These are phyloP conservation scores for Cunninghamia lanceolata DNA, from an alignment of 75 land plant species.

Conservation along the genomic window DNA sequence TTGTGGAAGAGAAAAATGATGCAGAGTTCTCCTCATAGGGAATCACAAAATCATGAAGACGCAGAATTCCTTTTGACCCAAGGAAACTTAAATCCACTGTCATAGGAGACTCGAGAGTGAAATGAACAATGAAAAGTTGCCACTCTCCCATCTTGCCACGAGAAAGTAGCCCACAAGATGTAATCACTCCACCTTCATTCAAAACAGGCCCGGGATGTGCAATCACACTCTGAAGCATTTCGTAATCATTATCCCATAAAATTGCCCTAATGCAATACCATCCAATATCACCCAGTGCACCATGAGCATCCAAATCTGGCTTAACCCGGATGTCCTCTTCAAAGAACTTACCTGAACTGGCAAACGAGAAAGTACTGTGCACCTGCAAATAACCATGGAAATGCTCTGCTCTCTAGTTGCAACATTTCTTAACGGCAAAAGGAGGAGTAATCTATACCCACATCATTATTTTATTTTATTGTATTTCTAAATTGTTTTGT, in stretches of 20 bases:
- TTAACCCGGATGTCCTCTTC: conserved; percentile 67
- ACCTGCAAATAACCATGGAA: conserved; percentile 28
- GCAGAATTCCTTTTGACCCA: conserved; percentile 42
- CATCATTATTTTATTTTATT: too few relatives aligned
- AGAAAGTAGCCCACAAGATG: conserved; percentile 50
- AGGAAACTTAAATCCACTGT: conserved; percentile 47
- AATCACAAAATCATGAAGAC: conserved; percentile 57
- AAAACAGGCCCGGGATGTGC: conserved; percentile 43
- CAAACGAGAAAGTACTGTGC: conserved; percentile 29
- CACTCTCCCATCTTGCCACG: conserved; percentile 58
- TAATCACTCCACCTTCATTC: conserved; percentile 62
- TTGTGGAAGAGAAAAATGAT: conserved; percentile 14
- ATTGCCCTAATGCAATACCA: conserved; percentile 82
- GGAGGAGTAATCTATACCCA: background rate
- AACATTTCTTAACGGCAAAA: background rate
- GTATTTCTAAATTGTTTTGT: too few relatives aligned
- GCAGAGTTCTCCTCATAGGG: conserved; percentile 41
- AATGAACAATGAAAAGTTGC: conserved; percentile 80
- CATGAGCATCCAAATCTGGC: conserved; percentile 77
- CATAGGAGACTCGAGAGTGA: conserved; percentile 44
- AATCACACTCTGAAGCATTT: conserved; percentile 55
- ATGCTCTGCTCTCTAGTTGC: background rate
- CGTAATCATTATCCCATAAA: conserved; percentile 54
- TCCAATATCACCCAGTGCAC: conserved; percentile 78
- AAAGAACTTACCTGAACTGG: conserved; percentile 36